Evolutionary conservation across 73 alveolate genomes (phyloP), one percentile per base, ranked within the genome.

Genomic region (Halteria grandinella): DNA sequence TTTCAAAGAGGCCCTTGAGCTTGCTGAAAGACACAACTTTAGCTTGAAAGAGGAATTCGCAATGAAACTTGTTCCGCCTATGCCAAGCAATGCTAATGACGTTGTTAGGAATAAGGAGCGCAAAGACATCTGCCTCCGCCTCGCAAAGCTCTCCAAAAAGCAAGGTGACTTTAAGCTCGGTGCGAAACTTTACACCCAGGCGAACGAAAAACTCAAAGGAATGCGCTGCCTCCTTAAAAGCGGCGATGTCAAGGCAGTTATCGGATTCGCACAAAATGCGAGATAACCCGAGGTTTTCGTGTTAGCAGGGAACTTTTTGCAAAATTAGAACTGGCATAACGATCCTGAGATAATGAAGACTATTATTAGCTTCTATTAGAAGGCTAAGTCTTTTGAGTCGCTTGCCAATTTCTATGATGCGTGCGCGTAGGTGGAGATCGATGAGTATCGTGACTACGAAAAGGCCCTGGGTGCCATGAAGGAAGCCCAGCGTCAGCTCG

Each of bases 251-350:
- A 93, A 95, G 55, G 90, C 95, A 54, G 94, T 96, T 39, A 92
- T 92, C 47, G 94, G 85, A 36, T 96, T 74, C 83, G 99, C 99
- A 11, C 91, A 91, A 73, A 96, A 76, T 55, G 97, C 98, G 40
- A 91, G 98, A 77, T 86, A 76, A 62, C 94, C 99, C 39, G 97
- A 96, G 69, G 93, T 96, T 40, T 96, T 74, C 55, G 69, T 94
- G 53, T 64, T 96, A n/a, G 99, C 99, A 0, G 99, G 98, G 0
- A 96, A 96, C 69, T 96, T 88, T 84, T 75, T 96, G 53, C 92
- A 95, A 63, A 95, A 89, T 32, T 89, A 94, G 24, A 98, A 96
- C 69, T 96, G 99, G 99, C 96, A 96, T 52, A 93, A 96, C 62
- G 87, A 92, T 50, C 96, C 97, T 1, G 97, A 96, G 37, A 79